phyloP scores from a whole-genome alignment of 352 stramenopile species.

The Phytophthora pinifolia region DNA sequence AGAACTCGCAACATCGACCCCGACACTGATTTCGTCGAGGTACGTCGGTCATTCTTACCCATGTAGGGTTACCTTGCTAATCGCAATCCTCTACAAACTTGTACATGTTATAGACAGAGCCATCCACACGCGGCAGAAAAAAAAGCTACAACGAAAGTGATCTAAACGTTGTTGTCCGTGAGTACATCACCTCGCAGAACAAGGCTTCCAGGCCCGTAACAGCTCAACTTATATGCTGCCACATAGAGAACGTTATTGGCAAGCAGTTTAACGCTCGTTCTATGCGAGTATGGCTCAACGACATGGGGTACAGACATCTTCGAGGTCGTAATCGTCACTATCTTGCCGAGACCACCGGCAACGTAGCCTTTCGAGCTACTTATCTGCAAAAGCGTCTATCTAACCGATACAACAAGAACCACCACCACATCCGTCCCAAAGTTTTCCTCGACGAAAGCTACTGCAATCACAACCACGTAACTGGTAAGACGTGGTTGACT shows the following conservation, averaged over 20 bases:
- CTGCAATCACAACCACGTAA: slow-evolving; percentile 21
- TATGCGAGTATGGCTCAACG: slow-evolving; percentile 9
- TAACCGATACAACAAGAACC: neutral
- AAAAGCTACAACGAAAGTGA: slow-evolving; percentile 1
- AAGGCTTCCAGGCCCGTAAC: slow-evolving; percentile 2
- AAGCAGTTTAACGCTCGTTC: neutral
- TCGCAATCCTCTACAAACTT: neutral
- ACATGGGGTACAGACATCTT: slow-evolving; percentile 9
- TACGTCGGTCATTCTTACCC: neutral
- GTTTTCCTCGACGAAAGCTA: slow-evolving; percentile 28
- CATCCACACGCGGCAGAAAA: slow-evolving; percentile 1
- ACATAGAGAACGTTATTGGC: neutral
- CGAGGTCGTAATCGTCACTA: slow-evolving; percentile 1
- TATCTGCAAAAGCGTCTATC: neutral
- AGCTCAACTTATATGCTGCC: slow-evolving; percentile 3
- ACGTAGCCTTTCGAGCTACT: slow-evolving; percentile 5
- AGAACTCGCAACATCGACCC: slow-evolving; percentile 1
- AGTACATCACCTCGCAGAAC: slow-evolving; percentile 4
- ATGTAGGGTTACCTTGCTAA: slow-evolving; percentile 3
- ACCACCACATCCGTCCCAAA: slow-evolving; percentile 8
- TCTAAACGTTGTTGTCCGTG: slow-evolving; percentile 5
- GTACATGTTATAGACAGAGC: slow-evolving; percentile 2
- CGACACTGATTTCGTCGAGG: slow-evolving; percentile 12
- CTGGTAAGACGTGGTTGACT: slow-evolving; percentile 11
- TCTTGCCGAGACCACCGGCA: slow-evolving; percentile 1